A percentile compares a stretch with the other conserved stretches of the same genome.
These are phyloP conservation scores for Phytophthora lateralis DNA, from an alignment of 352 stramenopile species.

Conservation along the genomic window DNA sequence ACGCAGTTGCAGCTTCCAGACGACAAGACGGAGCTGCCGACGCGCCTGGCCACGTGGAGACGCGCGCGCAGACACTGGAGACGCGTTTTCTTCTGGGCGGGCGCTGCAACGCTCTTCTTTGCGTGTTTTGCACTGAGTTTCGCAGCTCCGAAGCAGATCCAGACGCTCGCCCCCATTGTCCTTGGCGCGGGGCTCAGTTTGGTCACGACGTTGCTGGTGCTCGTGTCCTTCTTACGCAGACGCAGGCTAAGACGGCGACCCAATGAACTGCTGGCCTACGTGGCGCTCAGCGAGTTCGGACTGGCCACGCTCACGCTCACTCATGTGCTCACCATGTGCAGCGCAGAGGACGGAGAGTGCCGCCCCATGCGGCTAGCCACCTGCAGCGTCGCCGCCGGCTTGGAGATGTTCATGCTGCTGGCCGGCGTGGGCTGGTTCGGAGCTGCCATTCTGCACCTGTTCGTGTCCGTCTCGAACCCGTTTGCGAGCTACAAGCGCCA, in stretches of 20 bases:
- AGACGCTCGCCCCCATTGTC: conserved; percentile 50
- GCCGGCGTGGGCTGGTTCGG: conserved; percentile 73
- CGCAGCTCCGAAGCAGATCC: conserved; percentile 38
- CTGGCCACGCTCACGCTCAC: conserved; percentile 51
- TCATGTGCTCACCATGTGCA: conserved; percentile 56
- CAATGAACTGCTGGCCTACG: conserved; percentile 73
- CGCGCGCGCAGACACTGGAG: conserved; percentile 27
- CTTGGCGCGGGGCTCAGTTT: conserved; percentile 59
- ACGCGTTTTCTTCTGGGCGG: conserved; percentile 37
- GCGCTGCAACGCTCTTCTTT: conserved; percentile 34
- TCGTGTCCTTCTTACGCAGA: conserved; percentile 58
- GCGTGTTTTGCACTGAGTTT: conserved; percentile 55
- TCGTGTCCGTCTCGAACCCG: conserved; percentile 76
- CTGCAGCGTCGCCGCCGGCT: conserved; percentile 42
- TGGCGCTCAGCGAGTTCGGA: conserved; percentile 64
- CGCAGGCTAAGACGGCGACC: conserved; percentile 44
- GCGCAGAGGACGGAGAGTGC: conserved; percentile 36
- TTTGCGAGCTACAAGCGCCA: conserved; percentile 77
- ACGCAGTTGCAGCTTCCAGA: conserved; percentile 14
- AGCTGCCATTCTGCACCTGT: conserved; percentile 71
- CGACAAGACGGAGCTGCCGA: conserved; percentile 40
- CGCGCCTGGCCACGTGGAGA: conserved; percentile 37
- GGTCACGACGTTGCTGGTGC: conserved; percentile 49
- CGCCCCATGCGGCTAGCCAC: conserved; percentile 38
- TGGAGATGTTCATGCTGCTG: conserved; percentile 70